Evolutionary conservation across 1,284 basidiomycete genomes (phyloP).

Genomic region (Kwoniella shivajii): DNA sequence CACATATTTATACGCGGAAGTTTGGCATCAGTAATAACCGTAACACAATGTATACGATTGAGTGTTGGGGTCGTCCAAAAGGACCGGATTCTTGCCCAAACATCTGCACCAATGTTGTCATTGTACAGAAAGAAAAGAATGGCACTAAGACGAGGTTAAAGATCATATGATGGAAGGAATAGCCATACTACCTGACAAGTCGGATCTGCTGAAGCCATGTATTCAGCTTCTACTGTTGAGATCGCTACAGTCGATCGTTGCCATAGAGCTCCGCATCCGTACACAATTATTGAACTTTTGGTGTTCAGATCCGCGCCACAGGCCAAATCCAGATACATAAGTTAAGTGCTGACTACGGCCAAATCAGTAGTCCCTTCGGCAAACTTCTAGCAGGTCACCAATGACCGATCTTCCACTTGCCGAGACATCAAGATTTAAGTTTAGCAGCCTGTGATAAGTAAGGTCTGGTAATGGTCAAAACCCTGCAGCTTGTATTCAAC

Average conservation of each 20-base stretch:
- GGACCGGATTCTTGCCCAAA: slow-evolving; percentile 50
- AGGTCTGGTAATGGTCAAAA: slow-evolving; percentile 24
- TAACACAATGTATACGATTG: slow-evolving; percentile 47
- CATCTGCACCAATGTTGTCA: slow-evolving; percentile 55
- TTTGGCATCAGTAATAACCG: no score
- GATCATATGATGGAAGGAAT: slow-evolving; percentile 5
- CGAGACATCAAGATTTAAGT: slow-evolving; percentile 25
- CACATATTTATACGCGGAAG: no score
- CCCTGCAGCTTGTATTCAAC: slow-evolving; percentile 8
- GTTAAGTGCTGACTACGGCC: slow-evolving; percentile 19
- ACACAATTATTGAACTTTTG: slow-evolving; percentile 33
- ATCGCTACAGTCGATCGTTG: slow-evolving; percentile 32
- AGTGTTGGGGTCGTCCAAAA: slow-evolving; percentile 54
- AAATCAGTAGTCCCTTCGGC: slow-evolving; percentile 8
- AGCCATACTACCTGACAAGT: slow-evolving; percentile 14
- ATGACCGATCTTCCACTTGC: slow-evolving; percentile 24
- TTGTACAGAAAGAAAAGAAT: slow-evolving; percentile 26
- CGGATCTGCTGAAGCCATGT: slow-evolving; percentile 15
- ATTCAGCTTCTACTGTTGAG: slow-evolving; percentile 15
- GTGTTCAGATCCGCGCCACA: slow-evolving; percentile 23
- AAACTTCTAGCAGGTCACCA: slow-evolving; percentile 21
- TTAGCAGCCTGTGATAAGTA: slow-evolving; percentile 27
- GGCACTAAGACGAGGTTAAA: slow-evolving; percentile 5
- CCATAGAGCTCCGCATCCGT: slow-evolving; percentile 28
- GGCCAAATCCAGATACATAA: slow-evolving; percentile 9